A percentile compares a stretch with the other conserved stretches of the same genome.
phyloP scores from a whole-genome alignment of 2,329 filamentous ascomycete genomes.

The Diaporthe aspalathi region DNA sequence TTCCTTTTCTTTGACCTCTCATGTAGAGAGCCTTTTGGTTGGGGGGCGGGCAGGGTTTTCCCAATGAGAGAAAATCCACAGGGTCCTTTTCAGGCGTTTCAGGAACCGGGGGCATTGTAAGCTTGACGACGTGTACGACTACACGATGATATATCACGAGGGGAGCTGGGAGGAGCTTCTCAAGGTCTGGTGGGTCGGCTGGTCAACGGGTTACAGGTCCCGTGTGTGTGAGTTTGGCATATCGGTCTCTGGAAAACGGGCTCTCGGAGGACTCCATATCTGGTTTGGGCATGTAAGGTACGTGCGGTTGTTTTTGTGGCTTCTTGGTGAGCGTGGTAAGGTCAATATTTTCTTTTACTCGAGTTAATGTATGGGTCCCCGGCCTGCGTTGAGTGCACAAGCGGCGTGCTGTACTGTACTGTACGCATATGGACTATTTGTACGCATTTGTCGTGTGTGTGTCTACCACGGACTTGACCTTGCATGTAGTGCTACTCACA shows the following conservation, averaged over 20 bases:
- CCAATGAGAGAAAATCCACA: background rate
- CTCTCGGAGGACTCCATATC: conserved; percentile 12
- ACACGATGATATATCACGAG: conserved; percentile 33
- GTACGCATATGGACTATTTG: too few relatives aligned
- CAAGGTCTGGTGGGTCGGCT: conserved; percentile 9
- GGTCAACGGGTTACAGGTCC: conserved; percentile 21
- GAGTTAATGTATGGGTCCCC: conserved; percentile 18
- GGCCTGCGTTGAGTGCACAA: background rate
- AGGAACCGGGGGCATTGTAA: conserved; percentile 18
- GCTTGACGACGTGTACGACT: conserved; percentile 35
- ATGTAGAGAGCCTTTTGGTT: conserved; percentile 10
- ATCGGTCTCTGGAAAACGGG: conserved; percentile 31
- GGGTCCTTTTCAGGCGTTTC: conserved; percentile 32
- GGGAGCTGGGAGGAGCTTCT: background rate
- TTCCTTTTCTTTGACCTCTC: conserved; percentile 18
- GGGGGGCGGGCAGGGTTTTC: background rate
- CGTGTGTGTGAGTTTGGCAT: conserved; percentile 18
- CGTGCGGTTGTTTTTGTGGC: conserved; percentile 13
- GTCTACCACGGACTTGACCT: background rate
- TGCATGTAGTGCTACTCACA: background rate
- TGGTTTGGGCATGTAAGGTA: conserved; percentile 15
- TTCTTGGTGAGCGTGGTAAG: background rate
- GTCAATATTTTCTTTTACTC: background rate
- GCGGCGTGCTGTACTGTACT: too few relatives aligned
- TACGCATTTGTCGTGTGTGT: background rate